These are phyloP conservation scores for Eutrema yunnanense DNA, from an alignment of 345 rosid genomes.

Conservation along the genomic window DNA sequence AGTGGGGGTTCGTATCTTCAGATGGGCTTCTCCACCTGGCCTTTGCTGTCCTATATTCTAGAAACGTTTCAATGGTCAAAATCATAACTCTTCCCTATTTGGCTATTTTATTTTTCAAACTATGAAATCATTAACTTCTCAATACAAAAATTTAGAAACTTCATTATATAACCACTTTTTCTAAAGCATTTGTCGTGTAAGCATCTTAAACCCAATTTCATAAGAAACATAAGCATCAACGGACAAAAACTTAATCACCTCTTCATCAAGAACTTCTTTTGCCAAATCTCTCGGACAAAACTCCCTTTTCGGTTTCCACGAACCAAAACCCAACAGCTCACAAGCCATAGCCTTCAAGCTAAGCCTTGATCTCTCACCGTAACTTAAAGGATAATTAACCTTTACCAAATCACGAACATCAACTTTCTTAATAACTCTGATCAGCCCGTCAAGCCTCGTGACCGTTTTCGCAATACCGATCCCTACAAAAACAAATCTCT, in stretches of 20 bases:
- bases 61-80: no score
- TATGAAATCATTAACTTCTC: no score
- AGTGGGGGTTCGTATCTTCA: no score
- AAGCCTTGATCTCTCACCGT: background rate
- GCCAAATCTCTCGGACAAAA: background rate
- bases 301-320: slow-evolving; percentile 13
- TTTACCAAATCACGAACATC: slow-evolving; percentile 21
- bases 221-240: slow-evolving; percentile 24
- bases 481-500: slow-evolving; percentile 13
- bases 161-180: background rate
- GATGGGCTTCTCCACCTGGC: no score
- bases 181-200: background rate
- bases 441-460: background rate
- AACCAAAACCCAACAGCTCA: slow-evolving; percentile 16
- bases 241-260: slow-evolving; percentile 13
- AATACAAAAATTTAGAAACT: no score
- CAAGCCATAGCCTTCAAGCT: slow-evolving; percentile 16
- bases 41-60: no score
- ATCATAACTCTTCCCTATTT: no score
- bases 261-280: slow-evolving; percentile 18
- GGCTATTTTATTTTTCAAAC: no score
- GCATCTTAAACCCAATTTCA: slow-evolving; percentile 7
- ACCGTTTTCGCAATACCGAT: slow-evolving; percentile 6
- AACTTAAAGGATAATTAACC: slow-evolving; percentile 10
- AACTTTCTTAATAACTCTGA: background rate